Conservation (phyloP, 2,329 filamentous ascomycete genomes). For the Stagonosporopsis rhizophila region DNA sequence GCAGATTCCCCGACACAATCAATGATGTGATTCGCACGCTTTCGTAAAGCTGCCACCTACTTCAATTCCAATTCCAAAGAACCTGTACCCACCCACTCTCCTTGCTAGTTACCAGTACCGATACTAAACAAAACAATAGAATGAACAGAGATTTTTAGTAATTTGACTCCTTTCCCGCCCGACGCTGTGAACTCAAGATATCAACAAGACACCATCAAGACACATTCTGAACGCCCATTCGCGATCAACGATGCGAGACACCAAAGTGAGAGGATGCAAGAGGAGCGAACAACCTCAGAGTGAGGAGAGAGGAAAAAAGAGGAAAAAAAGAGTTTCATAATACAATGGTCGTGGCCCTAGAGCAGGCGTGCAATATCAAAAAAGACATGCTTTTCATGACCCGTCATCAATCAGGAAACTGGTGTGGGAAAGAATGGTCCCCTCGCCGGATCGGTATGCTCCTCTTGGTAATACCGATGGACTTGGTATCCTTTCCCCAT, state of each 20-base stretch:
- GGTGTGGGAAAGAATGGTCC: conserved; percentile 28
- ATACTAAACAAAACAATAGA: conserved; percentile 16
- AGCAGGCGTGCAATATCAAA: conserved; percentile 30
- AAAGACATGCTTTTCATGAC: conserved; percentile 36
- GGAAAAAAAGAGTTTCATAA: conserved; percentile 37
- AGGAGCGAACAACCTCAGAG: conserved; percentile 26
- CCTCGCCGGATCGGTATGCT: conserved; percentile 31
- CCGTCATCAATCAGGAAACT: conserved; percentile 30
- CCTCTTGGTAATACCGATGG: conserved; percentile 24
- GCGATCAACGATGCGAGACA: conserved; percentile 26
- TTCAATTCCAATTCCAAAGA: conserved; percentile 12
- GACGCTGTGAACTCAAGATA: conserved; percentile 21
- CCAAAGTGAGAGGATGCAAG: conserved; percentile 44
- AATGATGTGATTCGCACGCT: conserved; percentile 11
- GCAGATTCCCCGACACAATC: background rate
- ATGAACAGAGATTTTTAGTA: conserved; percentile 10
- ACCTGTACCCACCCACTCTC: conserved; percentile 3
- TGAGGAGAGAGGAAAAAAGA: conserved; percentile 26
- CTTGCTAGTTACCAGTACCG: conserved; percentile 8
- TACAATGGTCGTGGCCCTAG: conserved; percentile 40
- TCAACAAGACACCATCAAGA: background rate
- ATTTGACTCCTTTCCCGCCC: conserved; percentile 29
- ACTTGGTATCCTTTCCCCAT: conserved; percentile 33
- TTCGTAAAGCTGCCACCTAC: conserved; percentile 12
- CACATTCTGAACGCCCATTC: conserved; percentile 33